Evolutionary conservation across 345 rosid species (phyloP), one percentile per base, ranked within the genome.

Genomic region (Corchorus capsularis): DNA sequence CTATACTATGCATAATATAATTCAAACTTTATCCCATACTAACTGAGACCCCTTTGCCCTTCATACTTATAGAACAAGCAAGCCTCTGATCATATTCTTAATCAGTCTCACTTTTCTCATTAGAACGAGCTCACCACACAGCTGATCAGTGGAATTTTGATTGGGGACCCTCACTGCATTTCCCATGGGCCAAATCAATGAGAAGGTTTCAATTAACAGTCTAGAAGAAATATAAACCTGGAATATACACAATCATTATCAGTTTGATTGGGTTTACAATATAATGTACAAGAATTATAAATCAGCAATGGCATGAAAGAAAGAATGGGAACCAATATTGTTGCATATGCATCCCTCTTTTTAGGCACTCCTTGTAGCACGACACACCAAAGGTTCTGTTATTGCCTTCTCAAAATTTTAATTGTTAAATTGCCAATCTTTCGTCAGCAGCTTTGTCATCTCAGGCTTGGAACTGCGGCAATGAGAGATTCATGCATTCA

Each of bases 91-190:
- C 69, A 8, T 13, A 3, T 64, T 64, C 69, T 17, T 39, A 19
- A 41, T 64, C 50, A 15, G 41, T 11, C 43, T 64, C 61, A 46
- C 60, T 52, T 69, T 34, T 20, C 20, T 11, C 39, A 27, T 54
- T 35, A 70, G 10, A 16, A 35, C 46, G 43, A 10, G 69, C 69
- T 34, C 61, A 19, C 41, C 4, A 4, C 55, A 13, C 2, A 47
- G 55, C 71, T 47, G 41, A 69, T 7, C 35, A 19, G 20, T 6
- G 63, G 34, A 54, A 47, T 20, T 34, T 70, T 67, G 52, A 12
- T 27, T 54, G 74, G 49, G 15, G 8, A 49, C 45, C 74, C 55
- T 56, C 63, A 53, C n/a, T 17, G 35, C 63, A 71, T 37, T 37
- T 41, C 41, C 41, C 75, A 56, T 56, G 6, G 39, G 64, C 13